Conservation (phyloP, 2,329 filamentous ascomycete species). For the Penicillium sp. region DNA sequence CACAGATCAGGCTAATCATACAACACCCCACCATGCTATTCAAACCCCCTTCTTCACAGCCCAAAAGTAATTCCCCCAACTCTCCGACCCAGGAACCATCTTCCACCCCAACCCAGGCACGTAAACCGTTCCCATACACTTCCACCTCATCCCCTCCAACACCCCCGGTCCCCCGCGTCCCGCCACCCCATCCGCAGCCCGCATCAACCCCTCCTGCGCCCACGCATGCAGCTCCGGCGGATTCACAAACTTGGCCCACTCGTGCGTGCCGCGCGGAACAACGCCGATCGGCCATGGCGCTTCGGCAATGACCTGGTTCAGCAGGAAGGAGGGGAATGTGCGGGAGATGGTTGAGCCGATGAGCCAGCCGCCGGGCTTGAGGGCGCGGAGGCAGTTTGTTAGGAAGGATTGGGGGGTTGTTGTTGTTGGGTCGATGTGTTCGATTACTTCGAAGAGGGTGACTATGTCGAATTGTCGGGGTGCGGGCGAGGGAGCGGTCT, state of each 20-base stretch:
- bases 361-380: slow-evolving; percentile 90
- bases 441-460: slow-evolving; percentile 89
- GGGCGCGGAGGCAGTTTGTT: slow-evolving; percentile 58
- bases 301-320: slow-evolving; percentile 90
- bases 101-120: slow-evolving; percentile 90
- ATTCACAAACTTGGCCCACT: slow-evolving; percentile 96
- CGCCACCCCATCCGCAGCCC: slow-evolving; percentile 48
- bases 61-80: slow-evolving; percentile 95
- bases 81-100: slow-evolving; percentile 77
- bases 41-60: slow-evolving; percentile 64
- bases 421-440: slow-evolving; percentile 79
- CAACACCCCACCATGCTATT: not conserved
- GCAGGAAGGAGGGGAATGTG: slow-evolving; percentile 85
- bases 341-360: slow-evolving; percentile 90
- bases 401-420: slow-evolving; percentile 72
- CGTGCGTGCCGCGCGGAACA: slow-evolving; percentile 90
- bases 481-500: slow-evolving; percentile 8
- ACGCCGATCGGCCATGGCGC: slow-evolving; percentile 69
- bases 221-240: slow-evolving; percentile 63
- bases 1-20: slow-evolving; percentile 1
- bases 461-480: slow-evolving; percentile 69
- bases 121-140: slow-evolving; percentile 80
- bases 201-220: slow-evolving; percentile 46
- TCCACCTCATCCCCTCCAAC: slow-evolving; percentile 55
- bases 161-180: slow-evolving; percentile 26